These are phyloP conservation scores for Ceratopteris richardii DNA, from an alignment of 75 land plant species.

Conservation along the genomic window DNA sequence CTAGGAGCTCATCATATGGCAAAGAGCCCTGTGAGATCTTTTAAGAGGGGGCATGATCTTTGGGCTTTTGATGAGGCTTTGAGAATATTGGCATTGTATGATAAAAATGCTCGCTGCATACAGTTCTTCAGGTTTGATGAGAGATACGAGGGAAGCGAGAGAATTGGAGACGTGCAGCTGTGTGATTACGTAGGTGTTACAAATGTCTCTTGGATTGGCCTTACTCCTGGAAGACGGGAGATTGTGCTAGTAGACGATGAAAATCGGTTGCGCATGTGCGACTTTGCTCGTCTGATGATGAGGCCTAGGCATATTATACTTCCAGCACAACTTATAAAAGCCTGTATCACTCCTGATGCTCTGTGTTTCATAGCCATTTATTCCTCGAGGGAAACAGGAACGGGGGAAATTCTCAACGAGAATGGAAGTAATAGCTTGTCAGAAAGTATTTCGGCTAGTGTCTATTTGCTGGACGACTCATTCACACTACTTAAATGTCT, in stretches of 20 bases:
- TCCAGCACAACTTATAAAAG: slow-evolving; percentile 14
- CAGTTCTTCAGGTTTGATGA: slow-evolving; percentile 19
- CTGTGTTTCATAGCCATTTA: slow-evolving; percentile 10
- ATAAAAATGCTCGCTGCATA: neutral
- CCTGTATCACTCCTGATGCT: slow-evolving; percentile 21
- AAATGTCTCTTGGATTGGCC: slow-evolving; percentile 21
- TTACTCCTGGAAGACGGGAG: slow-evolving; percentile 24
- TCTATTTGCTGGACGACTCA: slow-evolving; percentile 18
- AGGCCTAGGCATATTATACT: slow-evolving; percentile 16
- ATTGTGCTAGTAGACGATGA: slow-evolving; percentile 20
- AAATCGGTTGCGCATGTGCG: slow-evolving; percentile 16
- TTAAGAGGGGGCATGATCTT: slow-evolving; percentile 18
- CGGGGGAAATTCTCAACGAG: too few species aligned
- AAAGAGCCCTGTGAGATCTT: neutral
- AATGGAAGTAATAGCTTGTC: neutral
- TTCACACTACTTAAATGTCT: slow-evolving; percentile 6
- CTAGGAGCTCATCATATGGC: neutral
- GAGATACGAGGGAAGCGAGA: slow-evolving; percentile 2
- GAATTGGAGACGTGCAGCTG: slow-evolving; percentile 17
- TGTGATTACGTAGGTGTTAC: slow-evolving; percentile 6
- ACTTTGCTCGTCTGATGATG: slow-evolving; percentile 19
- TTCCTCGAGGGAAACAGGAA: neutral
- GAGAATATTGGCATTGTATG: slow-evolving; percentile 15
- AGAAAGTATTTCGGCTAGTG: slow-evolving; percentile 1
- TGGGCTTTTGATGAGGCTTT: slow-evolving; percentile 23